phyloP scores from a whole-genome alignment of 805 yeast genomes.

The Scheffersomyces ergatensis region DNA sequence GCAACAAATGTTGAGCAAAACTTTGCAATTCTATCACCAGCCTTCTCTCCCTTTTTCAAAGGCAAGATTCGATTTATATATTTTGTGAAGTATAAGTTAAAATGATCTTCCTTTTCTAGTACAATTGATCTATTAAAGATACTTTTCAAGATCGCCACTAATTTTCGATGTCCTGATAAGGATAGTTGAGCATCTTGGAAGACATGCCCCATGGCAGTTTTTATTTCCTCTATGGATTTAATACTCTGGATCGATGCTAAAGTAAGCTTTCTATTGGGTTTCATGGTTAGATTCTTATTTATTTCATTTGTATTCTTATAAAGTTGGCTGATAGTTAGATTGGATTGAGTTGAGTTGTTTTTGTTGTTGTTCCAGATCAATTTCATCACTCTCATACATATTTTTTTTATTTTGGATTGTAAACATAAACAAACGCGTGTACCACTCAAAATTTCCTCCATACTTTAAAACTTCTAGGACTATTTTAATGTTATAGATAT shows the following conservation, averaged over 20 bases:
- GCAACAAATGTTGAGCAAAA: conserved; percentile 60
- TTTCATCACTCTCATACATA: neutral
- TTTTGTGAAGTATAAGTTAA: conserved; percentile 57
- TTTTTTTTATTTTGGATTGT: neutral
- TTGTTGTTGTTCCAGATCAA: neutral
- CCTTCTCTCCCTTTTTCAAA: conserved; percentile 63
- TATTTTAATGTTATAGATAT: no score
- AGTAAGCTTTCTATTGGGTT: conserved; percentile 7
- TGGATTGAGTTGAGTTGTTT: neutral
- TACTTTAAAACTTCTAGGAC: no score
- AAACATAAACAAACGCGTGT: conserved; percentile 1
- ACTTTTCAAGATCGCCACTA: conserved; percentile 59
- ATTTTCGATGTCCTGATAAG: conserved; percentile 74
- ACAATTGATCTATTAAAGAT: conserved; percentile 56
- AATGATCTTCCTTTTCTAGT: conserved; percentile 54
- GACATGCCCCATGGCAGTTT: conserved; percentile 54
- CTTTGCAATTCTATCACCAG: conserved; percentile 76
- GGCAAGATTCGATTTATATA: conserved; percentile 65
- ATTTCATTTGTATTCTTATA: no score
- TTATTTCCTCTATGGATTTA: conserved; percentile 19
- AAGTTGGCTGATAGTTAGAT: no score
- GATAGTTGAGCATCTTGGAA: conserved; percentile 80
- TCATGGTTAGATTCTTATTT: neutral
- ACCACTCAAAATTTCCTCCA: neutral
- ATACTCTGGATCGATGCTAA: conserved; percentile 16